Conservation (phyloP, 805 yeast genomes). For the Cyberlindnera mycetangii region DNA sequence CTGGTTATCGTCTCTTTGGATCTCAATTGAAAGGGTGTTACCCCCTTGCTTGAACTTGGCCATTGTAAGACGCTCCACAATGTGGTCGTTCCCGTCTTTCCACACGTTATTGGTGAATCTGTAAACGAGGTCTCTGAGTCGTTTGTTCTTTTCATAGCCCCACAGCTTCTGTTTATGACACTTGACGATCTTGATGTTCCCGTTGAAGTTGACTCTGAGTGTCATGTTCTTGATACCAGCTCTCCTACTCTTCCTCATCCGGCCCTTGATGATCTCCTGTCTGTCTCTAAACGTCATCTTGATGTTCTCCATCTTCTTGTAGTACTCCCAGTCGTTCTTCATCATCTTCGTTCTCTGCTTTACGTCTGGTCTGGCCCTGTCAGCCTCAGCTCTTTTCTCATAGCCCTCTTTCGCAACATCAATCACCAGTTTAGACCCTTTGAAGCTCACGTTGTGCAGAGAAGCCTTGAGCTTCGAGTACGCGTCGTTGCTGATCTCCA, state of each 20-base stretch:
- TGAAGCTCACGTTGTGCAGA: constrained; percentile 69
- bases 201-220: constrained; percentile 60
- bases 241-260: constrained; percentile 57
- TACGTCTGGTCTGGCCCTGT: constrained; percentile 34
- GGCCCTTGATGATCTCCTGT: constrained; percentile 49
- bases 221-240: constrained; percentile 52
- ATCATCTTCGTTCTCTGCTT: constrained; percentile 33
- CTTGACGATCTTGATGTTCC: constrained; percentile 51
- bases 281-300: constrained; percentile 40
- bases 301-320: constrained; percentile 37
- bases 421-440: constrained; percentile 65
- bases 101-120: constrained; percentile 64
- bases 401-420: constrained; percentile 60
- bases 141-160: constrained; percentile 79
- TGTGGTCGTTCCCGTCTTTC: constrained; percentile 77
- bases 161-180: constrained; percentile 78
- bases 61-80: constrained; percentile 54
- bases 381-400: constrained; percentile 44
- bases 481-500: constrained; percentile 46
- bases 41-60: constrained; percentile 19
- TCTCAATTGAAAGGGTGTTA: constrained; percentile 15
- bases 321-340: constrained; percentile 38
- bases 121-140: constrained; percentile 58
- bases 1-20: constrained; percentile 16
- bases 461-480: constrained; percentile 50